Base-by-base conservation (phyloP, 768 basidiomycete genomes). In the Lactarius sanguifluus region DNA sequence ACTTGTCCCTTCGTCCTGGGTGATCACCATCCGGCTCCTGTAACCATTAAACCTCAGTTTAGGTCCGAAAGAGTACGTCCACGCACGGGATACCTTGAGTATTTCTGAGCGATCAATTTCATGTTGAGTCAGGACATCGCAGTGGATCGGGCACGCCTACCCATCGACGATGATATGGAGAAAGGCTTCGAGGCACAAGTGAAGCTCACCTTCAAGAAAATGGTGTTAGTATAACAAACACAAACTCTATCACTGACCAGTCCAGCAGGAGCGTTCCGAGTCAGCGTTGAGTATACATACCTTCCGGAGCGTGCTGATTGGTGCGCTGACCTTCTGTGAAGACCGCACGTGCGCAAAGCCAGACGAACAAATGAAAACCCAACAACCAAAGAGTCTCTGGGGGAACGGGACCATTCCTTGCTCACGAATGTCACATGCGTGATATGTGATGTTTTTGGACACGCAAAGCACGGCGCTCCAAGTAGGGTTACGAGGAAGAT, bases 281-380 rank as follows among this genome's bases (percentile, higher is more conserved):
- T 30, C 25, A 23, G 50, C 50, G 23, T 50, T 15, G 10, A 5
- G 50, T 50, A 23, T 43, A 43, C 16, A 41, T 41, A 18, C n/a
- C 1, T n/a, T 4, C 10, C 9, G 23, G 45, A 20, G 2, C 47
- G 23, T 25, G n/a, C 23, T 23, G 47, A 50, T 50, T 50, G 23
- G 45, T n/a, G 45, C 45, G 45, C n/a, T n/a, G n/a, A n/a, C n/a
- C 45, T 50, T 50, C 47, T 47, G 10, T 47, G 45, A 47, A 47
- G 45, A 23, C 45, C 41, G 7, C 41, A 18, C 41, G 41, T 41
- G 15, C 45, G n/a, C 45, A 34, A 34, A 34, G 34, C 34, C 34
- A 34, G 47, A 25, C 2, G 50, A 52, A 52, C 23, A 7, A 52
- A 52, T 23, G 41, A 40, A 50, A 23, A 50, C 23, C 23, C 50